These are phyloP conservation scores for Platismatia glauca DNA, from an alignment of 495 filamentous ascomycete species.

Conservation along the genomic window DNA sequence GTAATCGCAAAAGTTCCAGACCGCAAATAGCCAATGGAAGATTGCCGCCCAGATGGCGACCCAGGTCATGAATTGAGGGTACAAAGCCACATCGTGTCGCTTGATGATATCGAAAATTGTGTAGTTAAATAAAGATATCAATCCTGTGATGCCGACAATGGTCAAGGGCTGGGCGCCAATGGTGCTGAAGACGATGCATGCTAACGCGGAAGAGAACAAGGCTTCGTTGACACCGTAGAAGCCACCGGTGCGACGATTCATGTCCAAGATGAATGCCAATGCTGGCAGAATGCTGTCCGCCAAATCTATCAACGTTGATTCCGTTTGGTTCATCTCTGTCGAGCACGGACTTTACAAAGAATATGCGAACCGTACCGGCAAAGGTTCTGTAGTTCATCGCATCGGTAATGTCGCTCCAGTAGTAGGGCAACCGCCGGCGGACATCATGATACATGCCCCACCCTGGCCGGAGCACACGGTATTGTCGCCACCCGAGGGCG, in stretches of 20 bases:
- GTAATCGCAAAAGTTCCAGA: constrained; percentile 35
- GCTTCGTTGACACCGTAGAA: constrained; percentile 41
- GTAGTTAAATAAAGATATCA: constrained; percentile 36
- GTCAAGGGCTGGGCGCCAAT: constrained; percentile 28
- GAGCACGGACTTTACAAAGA: constrained; percentile 34
- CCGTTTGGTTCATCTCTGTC: neutral
- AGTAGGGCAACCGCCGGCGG: constrained; percentile 33
- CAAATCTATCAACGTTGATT: neutral
- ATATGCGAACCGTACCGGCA: constrained; percentile 36
- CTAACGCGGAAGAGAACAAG: constrained; percentile 36
- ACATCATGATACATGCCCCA: constrained; percentile 38
- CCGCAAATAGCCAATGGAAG: constrained; percentile 35
- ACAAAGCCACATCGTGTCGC: constrained; percentile 28
- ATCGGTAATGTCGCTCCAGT: constrained; percentile 35
- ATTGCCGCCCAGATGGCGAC: constrained; percentile 36
- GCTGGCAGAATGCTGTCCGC: constrained; percentile 34
- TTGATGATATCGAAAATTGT: constrained; percentile 38
- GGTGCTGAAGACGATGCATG: constrained; percentile 33
- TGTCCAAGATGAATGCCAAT: constrained; percentile 38
- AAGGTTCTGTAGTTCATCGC: constrained; percentile 36
- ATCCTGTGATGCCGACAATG: constrained; percentile 30
- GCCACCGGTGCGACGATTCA: constrained; percentile 32
- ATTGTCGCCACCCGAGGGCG: constrained; percentile 14
- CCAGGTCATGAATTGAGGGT: constrained; percentile 35
- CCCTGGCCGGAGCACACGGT: constrained; percentile 26